A percentile compares a stretch with the other conserved stretches of the same genome.
phyloP scores from a whole-genome alignment of 2,329 filamentous ascomycete genomes.

The Hypoxylon sp. region DNA sequence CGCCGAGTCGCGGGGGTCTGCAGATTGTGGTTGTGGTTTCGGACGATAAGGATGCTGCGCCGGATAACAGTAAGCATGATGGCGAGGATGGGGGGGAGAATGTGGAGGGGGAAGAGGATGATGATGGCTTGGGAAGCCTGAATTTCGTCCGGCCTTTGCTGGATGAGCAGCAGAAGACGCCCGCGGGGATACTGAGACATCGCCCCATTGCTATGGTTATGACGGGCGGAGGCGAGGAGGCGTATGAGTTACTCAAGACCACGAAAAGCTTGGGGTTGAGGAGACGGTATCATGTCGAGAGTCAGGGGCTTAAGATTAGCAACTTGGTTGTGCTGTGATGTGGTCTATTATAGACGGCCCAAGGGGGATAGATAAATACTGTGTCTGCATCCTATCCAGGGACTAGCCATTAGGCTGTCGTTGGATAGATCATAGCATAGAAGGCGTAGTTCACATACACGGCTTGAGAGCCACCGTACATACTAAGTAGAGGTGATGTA shows the following conservation, averaged over 20 bases:
- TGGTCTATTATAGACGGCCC: no score
- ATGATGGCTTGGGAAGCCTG: slow-evolving; percentile 5
- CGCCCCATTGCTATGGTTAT: slow-evolving; percentile 85
- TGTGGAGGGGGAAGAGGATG: background rate
- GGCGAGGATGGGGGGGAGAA: slow-evolving; percentile 43
- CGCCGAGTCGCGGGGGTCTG: slow-evolving; percentile 67
- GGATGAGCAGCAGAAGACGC: slow-evolving; percentile 76
- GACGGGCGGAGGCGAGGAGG: slow-evolving; percentile 74
- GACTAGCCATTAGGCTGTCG: no score
- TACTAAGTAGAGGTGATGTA: no score
- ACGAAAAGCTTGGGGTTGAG: slow-evolving; percentile 78
- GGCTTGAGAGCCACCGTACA: no score
- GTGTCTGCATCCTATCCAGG: no score
- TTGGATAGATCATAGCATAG: no score
- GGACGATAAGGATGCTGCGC: slow-evolving; percentile 63
- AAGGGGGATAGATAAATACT: no score
- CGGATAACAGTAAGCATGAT: no score
- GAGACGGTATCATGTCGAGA: slow-evolving; percentile 81
- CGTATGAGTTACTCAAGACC: slow-evolving; percentile 68
- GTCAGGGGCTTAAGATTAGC: slow-evolving; percentile 78
- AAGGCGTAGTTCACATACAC: no score
- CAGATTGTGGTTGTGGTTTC: slow-evolving; percentile 85
- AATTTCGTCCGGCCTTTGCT: slow-evolving; percentile 70
- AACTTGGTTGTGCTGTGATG: slow-evolving; percentile 76
- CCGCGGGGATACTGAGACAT: slow-evolving; percentile 71